Conservation (phyloP, 441 rosid genomes). For the Eruca vesicaria region DNA sequence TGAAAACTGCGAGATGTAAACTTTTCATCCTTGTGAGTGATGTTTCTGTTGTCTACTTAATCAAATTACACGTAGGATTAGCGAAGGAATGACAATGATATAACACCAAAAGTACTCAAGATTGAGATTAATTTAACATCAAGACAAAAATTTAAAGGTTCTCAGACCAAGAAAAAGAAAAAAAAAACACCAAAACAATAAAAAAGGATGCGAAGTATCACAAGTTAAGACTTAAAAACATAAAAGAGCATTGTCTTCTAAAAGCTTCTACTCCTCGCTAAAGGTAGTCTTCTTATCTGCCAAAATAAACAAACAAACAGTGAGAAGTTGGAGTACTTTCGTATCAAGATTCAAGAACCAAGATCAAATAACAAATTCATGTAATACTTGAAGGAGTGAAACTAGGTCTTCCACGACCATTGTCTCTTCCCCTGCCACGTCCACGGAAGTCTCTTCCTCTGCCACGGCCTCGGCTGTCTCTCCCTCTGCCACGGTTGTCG, state of each 20-base stretch:
- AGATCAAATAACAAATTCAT: background rate
- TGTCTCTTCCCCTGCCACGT: background rate
- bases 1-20: slow-evolving; percentile 8
- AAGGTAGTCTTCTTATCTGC: slow-evolving; percentile 80
- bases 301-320: background rate
- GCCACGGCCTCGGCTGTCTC: slow-evolving; percentile 10
- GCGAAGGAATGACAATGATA: background rate
- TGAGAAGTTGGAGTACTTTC: background rate
- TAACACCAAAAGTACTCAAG: slow-evolving; percentile 9
- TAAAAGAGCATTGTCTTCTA: slow-evolving; percentile 5
- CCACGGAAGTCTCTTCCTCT: slow-evolving; percentile 1
- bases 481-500: slow-evolving; percentile 31
- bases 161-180: background rate
- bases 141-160: slow-evolving; percentile 19
- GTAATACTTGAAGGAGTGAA: slow-evolving; percentile 36
- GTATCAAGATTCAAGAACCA: background rate
- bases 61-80: background rate
- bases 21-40: slow-evolving; percentile 16
- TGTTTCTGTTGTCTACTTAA: background rate
- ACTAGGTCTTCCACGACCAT: slow-evolving; percentile 42
- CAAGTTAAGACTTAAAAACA: background rate
- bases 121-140: slow-evolving; percentile 9
- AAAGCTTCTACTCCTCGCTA: slow-evolving; percentile 35
- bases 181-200: background rate
- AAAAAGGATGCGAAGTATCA: background rate